Conservation (phyloP, 345 rosid genomes). For the Trapa bicornis region DNA sequence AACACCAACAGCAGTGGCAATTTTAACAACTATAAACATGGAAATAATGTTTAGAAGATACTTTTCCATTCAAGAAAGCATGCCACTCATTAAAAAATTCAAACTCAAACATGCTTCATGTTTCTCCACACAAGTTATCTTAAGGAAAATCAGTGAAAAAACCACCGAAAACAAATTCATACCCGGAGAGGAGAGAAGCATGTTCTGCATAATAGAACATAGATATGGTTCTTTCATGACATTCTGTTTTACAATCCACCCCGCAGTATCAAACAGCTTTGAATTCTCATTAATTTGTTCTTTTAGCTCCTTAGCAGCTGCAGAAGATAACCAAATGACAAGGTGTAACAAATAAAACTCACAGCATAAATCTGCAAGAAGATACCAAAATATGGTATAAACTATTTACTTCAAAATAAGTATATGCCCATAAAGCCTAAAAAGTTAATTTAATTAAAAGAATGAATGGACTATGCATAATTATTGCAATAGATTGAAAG, state of each 20-base stretch:
- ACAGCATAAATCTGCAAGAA: not conserved
- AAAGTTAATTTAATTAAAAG: not conserved
- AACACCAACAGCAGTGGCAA: not conserved
- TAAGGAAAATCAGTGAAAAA: not conserved
- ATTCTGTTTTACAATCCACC: constrained; percentile 4
- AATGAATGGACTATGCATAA: not conserved
- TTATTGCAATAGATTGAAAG: not conserved
- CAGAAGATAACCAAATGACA: not conserved
- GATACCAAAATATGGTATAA: not conserved
- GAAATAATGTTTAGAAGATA: not conserved
- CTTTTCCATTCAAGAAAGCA: not conserved
- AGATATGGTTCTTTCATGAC: constrained; percentile 9
- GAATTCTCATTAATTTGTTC: constrained; percentile 2
- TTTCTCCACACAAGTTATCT: not conserved
- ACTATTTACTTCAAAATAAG: not conserved
- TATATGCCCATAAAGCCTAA: not conserved
- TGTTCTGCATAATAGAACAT: constrained; percentile 7
- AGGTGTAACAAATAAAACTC: not conserved
- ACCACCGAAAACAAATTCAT: constrained; percentile 1
- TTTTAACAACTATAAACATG: not conserved
- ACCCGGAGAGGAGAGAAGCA: constrained; percentile 15
- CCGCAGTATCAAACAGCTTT: constrained; percentile 1
- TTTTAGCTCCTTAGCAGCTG: constrained; percentile 5
- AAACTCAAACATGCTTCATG: not conserved
- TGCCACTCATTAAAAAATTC: not conserved